Evolutionary conservation across 768 basidiomycete genomes (phyloP).

Genomic region (Pisolithus microcarpus): DNA sequence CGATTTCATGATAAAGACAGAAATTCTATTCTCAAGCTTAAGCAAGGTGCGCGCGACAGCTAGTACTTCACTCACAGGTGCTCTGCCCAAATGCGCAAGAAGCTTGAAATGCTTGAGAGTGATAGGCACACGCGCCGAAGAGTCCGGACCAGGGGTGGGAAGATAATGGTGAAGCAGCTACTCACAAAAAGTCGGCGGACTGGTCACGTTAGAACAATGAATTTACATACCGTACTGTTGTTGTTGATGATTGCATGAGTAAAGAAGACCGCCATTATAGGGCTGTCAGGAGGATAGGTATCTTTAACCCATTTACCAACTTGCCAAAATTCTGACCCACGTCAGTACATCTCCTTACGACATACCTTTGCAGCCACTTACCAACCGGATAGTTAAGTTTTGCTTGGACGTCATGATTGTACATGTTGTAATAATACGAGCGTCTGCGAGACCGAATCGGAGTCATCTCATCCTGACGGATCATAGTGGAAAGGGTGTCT

Average conservation of each 20-base stretch:
- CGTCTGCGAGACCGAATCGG: slow-evolving; percentile 54
- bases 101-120: slow-evolving; percentile 72
- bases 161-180: slow-evolving; percentile 47
- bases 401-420: slow-evolving; percentile 33
- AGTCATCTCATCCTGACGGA: slow-evolving; percentile 62
- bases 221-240: slow-evolving; percentile 30
- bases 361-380: slow-evolving; percentile 25
- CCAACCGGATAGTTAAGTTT: slow-evolving; percentile 57
- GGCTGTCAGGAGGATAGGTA: slow-evolving; percentile 49
- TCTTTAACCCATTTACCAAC: slow-evolving; percentile 57
- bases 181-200: background rate
- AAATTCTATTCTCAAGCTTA: slow-evolving; percentile 32
- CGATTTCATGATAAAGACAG: slow-evolving; percentile 54
- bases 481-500: slow-evolving; percentile 66
- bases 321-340: slow-evolving; percentile 42
- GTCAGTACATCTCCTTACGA: background rate
- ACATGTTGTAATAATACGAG: slow-evolving; percentile 39
- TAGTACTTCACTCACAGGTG: slow-evolving; percentile 41
- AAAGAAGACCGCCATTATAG: slow-evolving; percentile 60
- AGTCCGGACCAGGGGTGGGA: slow-evolving; percentile 18
- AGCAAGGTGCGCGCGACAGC: background rate
- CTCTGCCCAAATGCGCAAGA: slow-evolving; percentile 59
- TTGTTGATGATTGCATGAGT: slow-evolving; percentile 69
- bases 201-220: background rate
- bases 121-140: slow-evolving; percentile 47